These are phyloP conservation scores for Schizothecium vesticola DNA, from an alignment of 495 filamentous ascomycete genomes.

Conservation along the genomic window DNA sequence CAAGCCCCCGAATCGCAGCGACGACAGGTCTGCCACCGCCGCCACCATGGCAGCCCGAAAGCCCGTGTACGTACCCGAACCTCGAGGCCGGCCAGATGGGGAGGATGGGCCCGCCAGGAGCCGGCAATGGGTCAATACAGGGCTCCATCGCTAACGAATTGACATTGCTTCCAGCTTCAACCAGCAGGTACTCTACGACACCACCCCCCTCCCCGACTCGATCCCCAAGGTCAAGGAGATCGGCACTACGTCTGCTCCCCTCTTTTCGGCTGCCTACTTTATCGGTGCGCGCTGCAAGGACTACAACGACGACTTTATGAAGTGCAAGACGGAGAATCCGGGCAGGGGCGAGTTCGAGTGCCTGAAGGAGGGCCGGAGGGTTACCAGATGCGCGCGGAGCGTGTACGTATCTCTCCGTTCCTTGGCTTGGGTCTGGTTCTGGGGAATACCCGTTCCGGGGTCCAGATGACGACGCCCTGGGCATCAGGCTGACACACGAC, in stretches of 20 bases:
- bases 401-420: constrained; percentile 64
- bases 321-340: constrained; percentile 88
- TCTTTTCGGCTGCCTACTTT: constrained; percentile 90
- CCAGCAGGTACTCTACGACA: constrained; percentile 87
- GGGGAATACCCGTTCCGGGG: background rate
- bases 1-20: constrained; percentile 16
- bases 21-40: constrained; percentile 27
- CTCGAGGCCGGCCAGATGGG: background rate
- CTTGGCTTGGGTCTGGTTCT: background rate
- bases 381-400: constrained; percentile 90
- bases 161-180: constrained; percentile 64
- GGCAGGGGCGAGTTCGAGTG: constrained; percentile 91
- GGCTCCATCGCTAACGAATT: constrained; percentile 19
- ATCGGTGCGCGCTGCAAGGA: constrained; percentile 91
- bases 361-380: constrained; percentile 90
- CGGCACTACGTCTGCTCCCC: constrained; percentile 82
- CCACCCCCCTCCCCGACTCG: constrained; percentile 84
- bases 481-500: background rate
- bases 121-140: constrained; percentile 2
- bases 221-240: constrained; percentile 91
- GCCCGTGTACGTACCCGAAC: constrained; percentile 38
- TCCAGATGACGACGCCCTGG: background rate
- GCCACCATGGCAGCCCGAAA: constrained; percentile 45
- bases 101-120: constrained; percentile 20
- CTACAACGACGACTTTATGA: constrained; percentile 99